Percentiles rank a stretch among this genome's conserved stretches.
Conservation (phyloP, 495 filamentous ascomycete species). For the Aspergillus avenaceus region DNA sequence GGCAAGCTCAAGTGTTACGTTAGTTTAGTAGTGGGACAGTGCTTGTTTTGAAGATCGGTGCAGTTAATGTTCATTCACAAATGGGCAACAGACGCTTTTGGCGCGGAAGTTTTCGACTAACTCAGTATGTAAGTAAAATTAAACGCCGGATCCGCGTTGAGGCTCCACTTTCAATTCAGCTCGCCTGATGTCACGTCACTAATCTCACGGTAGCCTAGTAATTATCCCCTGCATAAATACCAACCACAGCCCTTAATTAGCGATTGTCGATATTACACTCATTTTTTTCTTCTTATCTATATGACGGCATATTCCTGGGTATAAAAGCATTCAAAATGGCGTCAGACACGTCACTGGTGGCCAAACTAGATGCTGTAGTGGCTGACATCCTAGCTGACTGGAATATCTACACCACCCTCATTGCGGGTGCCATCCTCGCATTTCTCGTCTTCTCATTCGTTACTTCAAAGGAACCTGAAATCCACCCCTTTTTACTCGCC, state of each 20-base stretch:
- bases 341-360: conserved; percentile 45
- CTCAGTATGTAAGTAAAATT: not conserved
- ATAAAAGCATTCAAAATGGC: conserved; percentile 35
- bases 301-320: not conserved
- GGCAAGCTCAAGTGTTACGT: not conserved
- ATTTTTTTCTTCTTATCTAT: not conserved
- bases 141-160: not conserved
- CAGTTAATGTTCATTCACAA: conserved; percentile 9
- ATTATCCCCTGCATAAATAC: no score
- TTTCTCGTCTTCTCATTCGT: conserved; percentile 62
- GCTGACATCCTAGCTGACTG: conserved; percentile 68
- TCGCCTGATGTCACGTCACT: conserved; percentile 5
- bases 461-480: conserved; percentile 70
- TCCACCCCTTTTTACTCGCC: conserved; percentile 83
- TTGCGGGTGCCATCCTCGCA: conserved; percentile 54
- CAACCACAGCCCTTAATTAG: not conserved
- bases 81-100: conserved; percentile 15
- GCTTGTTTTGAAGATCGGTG: conserved; percentile 18
- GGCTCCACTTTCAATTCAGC: conserved; percentile 14
- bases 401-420: conserved; percentile 68
- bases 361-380: conserved; percentile 64
- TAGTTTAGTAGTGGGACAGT: not conserved
- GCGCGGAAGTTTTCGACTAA: conserved; percentile 11
- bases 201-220: not conserved
- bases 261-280: no score